These are phyloP conservation scores for Stereocaulon alpinum DNA, from an alignment of 495 filamentous ascomycete species.

Conservation along the genomic window DNA sequence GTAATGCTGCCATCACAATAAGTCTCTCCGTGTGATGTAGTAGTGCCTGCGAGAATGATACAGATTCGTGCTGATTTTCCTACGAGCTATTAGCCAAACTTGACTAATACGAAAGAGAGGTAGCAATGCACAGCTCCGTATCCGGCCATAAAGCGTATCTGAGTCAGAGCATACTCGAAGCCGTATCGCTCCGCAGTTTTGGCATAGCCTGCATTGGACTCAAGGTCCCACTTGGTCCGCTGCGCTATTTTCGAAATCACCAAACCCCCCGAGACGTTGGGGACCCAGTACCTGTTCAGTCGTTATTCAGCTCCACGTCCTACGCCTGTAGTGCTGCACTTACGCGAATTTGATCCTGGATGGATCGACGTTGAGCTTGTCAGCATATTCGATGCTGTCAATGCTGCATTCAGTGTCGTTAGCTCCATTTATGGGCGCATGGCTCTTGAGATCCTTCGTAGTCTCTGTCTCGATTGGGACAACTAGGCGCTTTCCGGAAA, in stretches of 20 bases:
- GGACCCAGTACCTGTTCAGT: constrained; percentile 43
- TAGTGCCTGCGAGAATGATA: constrained; percentile 39
- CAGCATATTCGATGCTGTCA: constrained; percentile 21
- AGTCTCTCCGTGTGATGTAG: constrained; percentile 33
- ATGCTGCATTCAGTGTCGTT: background rate
- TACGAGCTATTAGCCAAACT: too few species aligned
- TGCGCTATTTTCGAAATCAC: constrained; percentile 41
- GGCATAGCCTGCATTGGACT: constrained; percentile 36
- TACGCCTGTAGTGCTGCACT: too few species aligned
- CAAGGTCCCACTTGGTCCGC: constrained; percentile 35
- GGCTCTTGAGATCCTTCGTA: background rate
- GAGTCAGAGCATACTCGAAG: constrained; percentile 40
- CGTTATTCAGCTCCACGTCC: too few species aligned
- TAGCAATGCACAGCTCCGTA: too few species aligned
- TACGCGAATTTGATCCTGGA: constrained; percentile 27
- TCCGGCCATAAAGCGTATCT: constrained; percentile 40
- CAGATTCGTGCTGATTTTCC: constrained; percentile 38
- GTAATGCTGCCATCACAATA: constrained; percentile 39
- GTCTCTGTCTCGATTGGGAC: constrained; percentile 29
- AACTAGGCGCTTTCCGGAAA: constrained; percentile 50
- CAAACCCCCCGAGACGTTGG: constrained; percentile 40
- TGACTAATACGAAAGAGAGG: too few species aligned
- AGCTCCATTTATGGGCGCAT: too few species aligned
- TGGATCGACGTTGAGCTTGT: constrained; percentile 24
- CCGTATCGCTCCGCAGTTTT: constrained; percentile 34